Evolutionary conservation across 345 rosid genomes (phyloP), one percentile per base, ranked within the genome.

Genomic region (Aegle marmelos): DNA sequence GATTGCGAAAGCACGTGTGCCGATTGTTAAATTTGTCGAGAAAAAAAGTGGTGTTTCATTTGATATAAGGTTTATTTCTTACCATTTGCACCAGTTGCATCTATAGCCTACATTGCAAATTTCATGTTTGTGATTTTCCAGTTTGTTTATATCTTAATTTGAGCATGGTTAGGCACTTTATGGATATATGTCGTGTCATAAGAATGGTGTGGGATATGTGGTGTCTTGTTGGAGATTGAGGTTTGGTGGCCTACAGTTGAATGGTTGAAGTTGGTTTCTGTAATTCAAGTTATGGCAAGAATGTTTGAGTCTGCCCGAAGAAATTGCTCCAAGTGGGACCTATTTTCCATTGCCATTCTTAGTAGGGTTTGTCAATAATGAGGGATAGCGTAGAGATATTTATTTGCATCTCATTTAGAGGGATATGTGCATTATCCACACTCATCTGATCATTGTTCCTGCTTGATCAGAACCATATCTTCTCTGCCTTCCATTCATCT

Each of bases 1-100:
- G 70, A 93, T 96, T 80, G 97, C 89, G 36, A 91, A 88, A 81
- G 99, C 99, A 37, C 97, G 99, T 36, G 97, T 96, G 63, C 99
- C 99, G 21, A 96, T 96, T 78, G 77, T 96, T 77, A 96, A 96
- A 84, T 96, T 96, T 77, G 85, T 94, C 19, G 98, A 96, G 83
- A 96, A 88, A 89, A 90, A 79, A 83, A 96, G 98, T 75, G 87
- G 87, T 64, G 82, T 96, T 72, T 63, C 98, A 16, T 96, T 94
- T 78, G 99, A 93, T 82, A 73, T 96, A 85, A 96, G 98, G 98
- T 93, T 66, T 60, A 27, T 24, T 58, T 24, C 78, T 68, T 68
- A 25, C 33, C 70, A 66, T 73, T 74, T 50, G 64, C 57, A 21
- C 73, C 8, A 4, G 64, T 66, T 72, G 48, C 64, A 76, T 24